Evolutionary conservation across 345 rosid genomes (phyloP), one percentile per base, ranked within the genome.

Genomic region (Citrus maxima): DNA sequence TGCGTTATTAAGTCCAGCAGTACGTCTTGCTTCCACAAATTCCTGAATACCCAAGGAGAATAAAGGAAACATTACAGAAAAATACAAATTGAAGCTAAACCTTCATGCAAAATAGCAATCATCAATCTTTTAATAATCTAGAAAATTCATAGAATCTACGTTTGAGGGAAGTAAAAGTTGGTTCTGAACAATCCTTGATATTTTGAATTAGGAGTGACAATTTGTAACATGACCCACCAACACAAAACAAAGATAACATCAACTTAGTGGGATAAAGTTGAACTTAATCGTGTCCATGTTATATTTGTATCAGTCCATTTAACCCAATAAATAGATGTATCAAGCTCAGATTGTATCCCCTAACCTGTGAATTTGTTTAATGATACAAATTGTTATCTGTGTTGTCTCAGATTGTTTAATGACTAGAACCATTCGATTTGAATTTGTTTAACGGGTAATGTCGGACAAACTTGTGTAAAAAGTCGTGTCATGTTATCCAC

Each of bases 11-110:
- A 97, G 89, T 73, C 93, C 91, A 80, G 93, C 84, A 27, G 93
- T 82, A 64, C 93, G 93, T 88, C 98, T 90, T 77, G 98, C 95
- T 82, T 91, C 93, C 62, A 97, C 93, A 82, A 97, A 94, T 86
- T 97, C 98, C 98, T 97, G 79, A 72, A 82, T n/a, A 70, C 42
- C 37, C 58, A 72, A 32, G 75, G 51, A 46, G 51, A 13, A 46
- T 3, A 3, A 42, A 46, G 18, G 18, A 46, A 46, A 46, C 51
- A 1, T 13, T 46, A 46, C 18, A 46, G 51, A 46, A 46, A 46
- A 12, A 46, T 46, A 46, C 5, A 0, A 12, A 46, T 46, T 46
- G 51, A 46, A 46, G 51, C 5, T 46, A 54, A 79, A 79, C 62
- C 35, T 27, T 10, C 10, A 49, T 38, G 19, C n/a, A 72, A 3